These are phyloP conservation scores for Xylariomycetidae sp. DNA, from an alignment of 2,329 filamentous ascomycete species.

Conservation along the genomic window DNA sequence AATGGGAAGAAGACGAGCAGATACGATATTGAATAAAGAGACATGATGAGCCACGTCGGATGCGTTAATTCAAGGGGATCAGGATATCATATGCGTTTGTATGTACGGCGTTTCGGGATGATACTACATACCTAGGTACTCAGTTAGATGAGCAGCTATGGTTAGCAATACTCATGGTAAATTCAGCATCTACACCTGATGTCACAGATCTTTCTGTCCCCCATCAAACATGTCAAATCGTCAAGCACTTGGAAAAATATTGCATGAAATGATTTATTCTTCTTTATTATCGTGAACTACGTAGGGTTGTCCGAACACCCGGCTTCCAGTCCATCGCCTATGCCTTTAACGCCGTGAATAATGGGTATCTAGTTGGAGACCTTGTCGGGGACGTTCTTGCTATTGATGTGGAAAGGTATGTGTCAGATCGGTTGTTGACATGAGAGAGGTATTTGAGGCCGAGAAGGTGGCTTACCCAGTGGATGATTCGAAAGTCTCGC, in stretches of 20 bases:
- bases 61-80: neutral
- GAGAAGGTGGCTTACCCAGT: constrained; percentile 28
- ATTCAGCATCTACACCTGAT: too few relatives aligned
- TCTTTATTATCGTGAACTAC: too few relatives aligned
- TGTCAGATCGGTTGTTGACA: neutral
- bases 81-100: neutral
- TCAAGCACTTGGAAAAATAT: too few relatives aligned
- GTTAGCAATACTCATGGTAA: too few relatives aligned
- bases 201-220: neutral
- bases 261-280: too few relatives aligned
- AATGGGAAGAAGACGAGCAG: neutral
- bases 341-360: neutral
- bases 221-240: neutral
- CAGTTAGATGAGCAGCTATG: too few relatives aligned
- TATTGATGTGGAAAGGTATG: constrained; percentile 10
- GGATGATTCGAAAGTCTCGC: constrained; percentile 31
- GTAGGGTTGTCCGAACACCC: too few relatives aligned
- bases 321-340: neutral
- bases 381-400: constrained; percentile 33
- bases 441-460: neutral
- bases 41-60: neutral
- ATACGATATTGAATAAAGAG: neutral
- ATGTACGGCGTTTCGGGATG: neutral
- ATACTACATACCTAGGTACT: too few relatives aligned
- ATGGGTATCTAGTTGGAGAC: constrained; percentile 25